These are phyloP conservation scores for Laguncularia racemosa DNA, from an alignment of 345 rosid species.

Conservation along the genomic window DNA sequence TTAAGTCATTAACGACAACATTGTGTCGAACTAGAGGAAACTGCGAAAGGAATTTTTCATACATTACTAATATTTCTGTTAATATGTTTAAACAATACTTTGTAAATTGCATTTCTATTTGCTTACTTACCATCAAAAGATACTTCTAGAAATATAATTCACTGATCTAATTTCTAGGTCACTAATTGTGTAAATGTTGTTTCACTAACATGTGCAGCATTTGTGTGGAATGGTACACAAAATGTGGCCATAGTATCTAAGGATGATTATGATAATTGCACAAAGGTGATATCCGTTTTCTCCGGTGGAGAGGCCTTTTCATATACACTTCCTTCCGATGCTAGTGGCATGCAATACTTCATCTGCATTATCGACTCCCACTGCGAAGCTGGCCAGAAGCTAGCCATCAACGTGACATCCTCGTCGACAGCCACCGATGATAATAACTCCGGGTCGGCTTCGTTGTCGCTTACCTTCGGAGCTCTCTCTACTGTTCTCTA, in stretches of 20 bases:
- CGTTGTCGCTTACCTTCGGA: no score
- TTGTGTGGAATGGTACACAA: slow-evolving; percentile 22
- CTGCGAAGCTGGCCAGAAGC: slow-evolving; percentile 24
- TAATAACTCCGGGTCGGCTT: neutral
- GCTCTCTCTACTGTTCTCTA: no score
- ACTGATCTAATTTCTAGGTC: no score
- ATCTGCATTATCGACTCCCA: slow-evolving; percentile 20
- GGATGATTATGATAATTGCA: slow-evolving; percentile 19
- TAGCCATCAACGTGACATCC: slow-evolving; percentile 12
- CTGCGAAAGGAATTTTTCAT: no score
- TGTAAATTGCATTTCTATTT: no score
- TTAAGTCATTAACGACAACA: no score
- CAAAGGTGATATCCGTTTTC: neutral
- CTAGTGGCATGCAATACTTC: slow-evolving; percentile 17
- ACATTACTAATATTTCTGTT: no score
- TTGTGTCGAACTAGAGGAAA: no score
- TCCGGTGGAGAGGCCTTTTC: neutral
- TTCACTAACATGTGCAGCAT: neutral
- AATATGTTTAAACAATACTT: no score
- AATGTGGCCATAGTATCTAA: slow-evolving; percentile 5
- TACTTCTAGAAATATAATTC: no score
- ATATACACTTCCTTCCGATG: neutral
- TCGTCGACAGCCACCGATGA: neutral
- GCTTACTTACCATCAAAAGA: no score
- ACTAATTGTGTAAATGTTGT: no score